These are phyloP conservation scores for Moniliophthora roreri DNA, from an alignment of 1,284 basidiomycete species.

Conservation along the genomic window DNA sequence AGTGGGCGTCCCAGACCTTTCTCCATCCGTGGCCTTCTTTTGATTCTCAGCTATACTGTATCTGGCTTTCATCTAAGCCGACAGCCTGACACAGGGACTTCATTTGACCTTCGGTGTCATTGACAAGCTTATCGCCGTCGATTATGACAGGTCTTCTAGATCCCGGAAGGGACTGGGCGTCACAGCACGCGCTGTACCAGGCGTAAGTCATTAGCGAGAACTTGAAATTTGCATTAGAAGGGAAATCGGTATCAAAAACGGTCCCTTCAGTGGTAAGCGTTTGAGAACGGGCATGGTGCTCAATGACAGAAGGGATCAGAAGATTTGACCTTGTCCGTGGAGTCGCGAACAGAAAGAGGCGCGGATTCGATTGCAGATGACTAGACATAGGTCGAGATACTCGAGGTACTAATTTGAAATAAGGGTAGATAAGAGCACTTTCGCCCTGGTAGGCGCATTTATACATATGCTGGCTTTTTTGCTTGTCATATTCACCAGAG, in stretches of 20 bases:
- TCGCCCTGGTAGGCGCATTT: no score
- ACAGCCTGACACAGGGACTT: conserved; percentile 4
- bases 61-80: conserved; percentile 4
- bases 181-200: conserved; percentile 8
- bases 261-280: conserved; percentile 7
- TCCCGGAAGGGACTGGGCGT: background rate
- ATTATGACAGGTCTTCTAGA: conserved; percentile 6
- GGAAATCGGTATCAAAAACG: conserved; percentile 10
- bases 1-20: conserved; percentile 3
- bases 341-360: conserved; percentile 12
- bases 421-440: background rate
- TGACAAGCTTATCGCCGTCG: conserved; percentile 12
- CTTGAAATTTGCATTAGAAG: conserved; percentile 4
- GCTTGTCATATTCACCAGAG: no score
- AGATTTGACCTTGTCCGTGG: conserved; percentile 16
- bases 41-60: conserved; percentile 9
- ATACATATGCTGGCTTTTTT: no score
- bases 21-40: background rate
- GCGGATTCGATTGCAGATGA: background rate
- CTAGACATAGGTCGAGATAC: background rate
- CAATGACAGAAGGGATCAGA: conserved; percentile 11
- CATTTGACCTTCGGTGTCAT: conserved; percentile 8
- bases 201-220: conserved; percentile 5
- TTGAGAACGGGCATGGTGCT: conserved; percentile 10
- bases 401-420: background rate